Conservation (phyloP, 2,329 filamentous ascomycete species). For the Hymenoscyphus occultus region DNA sequence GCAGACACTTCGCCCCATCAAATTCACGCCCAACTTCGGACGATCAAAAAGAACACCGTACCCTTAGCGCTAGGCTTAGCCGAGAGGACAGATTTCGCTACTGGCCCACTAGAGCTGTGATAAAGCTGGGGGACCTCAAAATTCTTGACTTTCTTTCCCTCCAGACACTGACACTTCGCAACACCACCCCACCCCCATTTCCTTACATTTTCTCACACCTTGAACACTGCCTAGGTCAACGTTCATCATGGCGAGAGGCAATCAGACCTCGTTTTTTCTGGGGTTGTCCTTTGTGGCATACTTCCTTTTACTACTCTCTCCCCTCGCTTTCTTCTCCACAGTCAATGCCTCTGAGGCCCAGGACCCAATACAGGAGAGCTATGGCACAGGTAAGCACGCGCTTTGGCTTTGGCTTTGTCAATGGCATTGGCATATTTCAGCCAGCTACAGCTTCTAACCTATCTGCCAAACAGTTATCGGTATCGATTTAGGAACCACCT, state of each 20-base stretch:
- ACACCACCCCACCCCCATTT: neutral
- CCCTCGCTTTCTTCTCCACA: constrained; percentile 77
- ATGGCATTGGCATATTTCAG: constrained; percentile 1
- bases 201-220: constrained; percentile 14
- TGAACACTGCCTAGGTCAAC: constrained; percentile 20
- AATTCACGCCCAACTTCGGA: neutral
- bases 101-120: constrained; percentile 2
- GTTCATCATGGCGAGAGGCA: constrained; percentile 55
- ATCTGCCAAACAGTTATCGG: constrained; percentile 65
- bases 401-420: neutral
- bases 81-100: constrained; percentile 7
- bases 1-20: constrained; percentile 8
- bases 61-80: constrained; percentile 5
- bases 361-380: constrained; percentile 62
- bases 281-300: constrained; percentile 89
- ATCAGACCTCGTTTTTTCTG: constrained; percentile 68
- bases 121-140: constrained; percentile 5
- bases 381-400: constrained; percentile 61
- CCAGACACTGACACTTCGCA: constrained; percentile 8
- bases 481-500: constrained; percentile 92
- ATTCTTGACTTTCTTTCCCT: constrained; percentile 10
- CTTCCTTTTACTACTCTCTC: constrained; percentile 83
- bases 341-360: constrained; percentile 71
- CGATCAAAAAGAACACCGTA: neutral
- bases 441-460: constrained; percentile 17